Conservation (phyloP, 1,284 basidiomycete species). For the Sphaerobolus stellatus region DNA sequence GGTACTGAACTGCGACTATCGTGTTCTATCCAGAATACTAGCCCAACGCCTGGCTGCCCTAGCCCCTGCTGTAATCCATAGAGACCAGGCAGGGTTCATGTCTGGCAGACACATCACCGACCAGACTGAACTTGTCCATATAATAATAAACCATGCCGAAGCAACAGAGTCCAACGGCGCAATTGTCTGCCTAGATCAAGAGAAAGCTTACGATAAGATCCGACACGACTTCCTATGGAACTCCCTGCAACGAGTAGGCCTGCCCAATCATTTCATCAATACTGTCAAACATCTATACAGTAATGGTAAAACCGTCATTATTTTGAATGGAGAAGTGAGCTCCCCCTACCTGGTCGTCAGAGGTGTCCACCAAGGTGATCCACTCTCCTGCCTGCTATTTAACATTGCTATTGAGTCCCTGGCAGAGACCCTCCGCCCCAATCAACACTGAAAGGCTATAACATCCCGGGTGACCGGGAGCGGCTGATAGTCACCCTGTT, state of each 20-base stretch:
- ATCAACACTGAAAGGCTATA: constrained; percentile 19
- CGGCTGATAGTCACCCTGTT: constrained; percentile 22
- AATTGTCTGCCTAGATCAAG: background rate
- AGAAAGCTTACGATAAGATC: background rate
- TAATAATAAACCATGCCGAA: background rate
- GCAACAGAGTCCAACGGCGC: background rate
- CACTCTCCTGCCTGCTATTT: constrained; percentile 30
- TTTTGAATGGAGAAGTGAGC: background rate
- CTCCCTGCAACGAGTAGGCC: background rate
- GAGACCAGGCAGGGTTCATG: background rate
- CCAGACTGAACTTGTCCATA: background rate
- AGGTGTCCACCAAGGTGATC: background rate
- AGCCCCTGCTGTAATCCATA: background rate
- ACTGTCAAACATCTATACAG: background rate
- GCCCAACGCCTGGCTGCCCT: background rate
- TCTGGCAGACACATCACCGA: background rate
- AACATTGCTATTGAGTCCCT: constrained; percentile 28
- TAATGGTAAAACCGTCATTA: background rate
- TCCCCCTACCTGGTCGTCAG: background rate
- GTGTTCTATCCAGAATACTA: background rate
- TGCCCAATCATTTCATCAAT: background rate
- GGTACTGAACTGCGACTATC: background rate
- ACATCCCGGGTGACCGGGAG: constrained; percentile 21
- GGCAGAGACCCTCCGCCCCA: constrained; percentile 18
- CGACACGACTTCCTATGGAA: background rate